A percentile compares a stretch with the other conserved stretches of the same genome.
Conservation (phyloP, 2,329 filamentous ascomycete genomes). For the Drechslera avenae region DNA sequence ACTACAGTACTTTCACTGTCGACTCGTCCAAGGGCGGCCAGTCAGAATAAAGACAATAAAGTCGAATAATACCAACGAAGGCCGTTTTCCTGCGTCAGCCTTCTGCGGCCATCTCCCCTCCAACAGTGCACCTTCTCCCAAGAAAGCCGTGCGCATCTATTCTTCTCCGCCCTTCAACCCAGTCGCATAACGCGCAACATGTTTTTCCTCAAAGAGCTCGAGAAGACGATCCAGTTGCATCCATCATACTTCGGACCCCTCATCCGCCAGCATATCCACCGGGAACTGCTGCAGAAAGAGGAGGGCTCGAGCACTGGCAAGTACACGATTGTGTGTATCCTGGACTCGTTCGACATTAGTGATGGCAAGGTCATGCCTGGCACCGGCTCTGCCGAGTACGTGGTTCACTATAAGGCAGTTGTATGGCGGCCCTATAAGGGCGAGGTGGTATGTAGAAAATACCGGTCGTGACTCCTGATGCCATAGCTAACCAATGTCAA, state of each 20-base stretch:
- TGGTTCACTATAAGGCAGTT: slow-evolving; percentile 90
- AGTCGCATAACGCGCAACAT: slow-evolving; percentile 58
- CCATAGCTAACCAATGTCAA: slow-evolving; percentile 49
- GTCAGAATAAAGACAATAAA: slow-evolving; percentile 33
- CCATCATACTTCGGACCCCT: slow-evolving; percentile 96
- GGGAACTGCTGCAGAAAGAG: slow-evolving; percentile 87
- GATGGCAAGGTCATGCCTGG: slow-evolving; percentile 91
- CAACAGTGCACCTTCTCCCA: slow-evolving; percentile 19
- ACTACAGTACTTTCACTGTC: slow-evolving; percentile 20
- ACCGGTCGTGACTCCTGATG: neutral
- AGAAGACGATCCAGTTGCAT: slow-evolving; percentile 91
- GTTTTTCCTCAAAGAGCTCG: slow-evolving; percentile 98
- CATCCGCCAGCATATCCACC: slow-evolving; percentile 88
- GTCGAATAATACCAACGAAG: slow-evolving; percentile 30
- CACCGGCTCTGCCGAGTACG: slow-evolving; percentile 91
- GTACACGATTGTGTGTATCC: slow-evolving; percentile 97
- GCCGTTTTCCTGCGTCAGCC: slow-evolving; percentile 11
- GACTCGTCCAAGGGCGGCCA: slow-evolving; percentile 20
- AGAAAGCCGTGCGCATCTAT: slow-evolving; percentile 14
- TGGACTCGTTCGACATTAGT: slow-evolving; percentile 94
- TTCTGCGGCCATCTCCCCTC: slow-evolving; percentile 9
- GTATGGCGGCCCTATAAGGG: slow-evolving; percentile 98
- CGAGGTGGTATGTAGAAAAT: slow-evolving; percentile 75
- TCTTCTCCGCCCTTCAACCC: slow-evolving; percentile 9
- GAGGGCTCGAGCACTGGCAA: slow-evolving; percentile 94